phyloP scores from a whole-genome alignment of 768 basidiomycete genomes.

The Mycena latifolia region DNA sequence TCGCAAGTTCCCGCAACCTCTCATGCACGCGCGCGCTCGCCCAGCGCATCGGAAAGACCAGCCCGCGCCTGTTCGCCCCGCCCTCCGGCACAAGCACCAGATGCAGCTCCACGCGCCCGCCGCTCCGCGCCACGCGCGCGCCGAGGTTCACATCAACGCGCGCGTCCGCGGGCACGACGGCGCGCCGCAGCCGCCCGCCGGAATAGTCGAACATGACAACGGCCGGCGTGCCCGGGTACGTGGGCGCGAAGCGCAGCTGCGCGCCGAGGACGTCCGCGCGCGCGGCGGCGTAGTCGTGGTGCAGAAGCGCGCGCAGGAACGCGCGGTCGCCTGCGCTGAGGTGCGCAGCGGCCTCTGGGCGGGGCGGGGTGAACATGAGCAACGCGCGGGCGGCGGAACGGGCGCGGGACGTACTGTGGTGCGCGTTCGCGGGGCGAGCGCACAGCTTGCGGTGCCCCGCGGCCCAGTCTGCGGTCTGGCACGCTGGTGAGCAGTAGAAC shows the following conservation, averaged over 20 bases:
- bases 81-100: constrained; percentile 13
- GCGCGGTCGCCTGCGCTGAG: constrained; percentile 11
- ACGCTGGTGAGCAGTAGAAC: constrained; percentile 20
- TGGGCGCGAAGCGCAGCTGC: background rate
- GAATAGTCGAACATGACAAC: constrained; percentile 19
- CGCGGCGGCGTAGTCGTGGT: constrained; percentile 11
- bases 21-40: constrained; percentile 1
- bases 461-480: constrained; percentile 20
- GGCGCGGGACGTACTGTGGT: too few species aligned
- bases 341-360: constrained; percentile 3
- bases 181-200: background rate
- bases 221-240: background rate
- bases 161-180: background rate
- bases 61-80: background rate
- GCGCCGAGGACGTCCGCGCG: background rate
- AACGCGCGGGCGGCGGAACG: too few species aligned
- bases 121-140: constrained; percentile 11
- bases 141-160: background rate
- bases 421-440: too few species aligned
- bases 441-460: constrained; percentile 15
- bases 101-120: constrained; percentile 23
- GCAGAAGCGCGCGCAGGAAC: constrained; percentile 19
- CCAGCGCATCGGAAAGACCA: constrained; percentile 3
- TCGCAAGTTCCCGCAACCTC: background rate
- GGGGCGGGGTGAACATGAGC: too few species aligned